These are phyloP conservation scores for Hirschioporus abietinus DNA, from an alignment of 768 basidiomycete genomes.

Conservation along the genomic window DNA sequence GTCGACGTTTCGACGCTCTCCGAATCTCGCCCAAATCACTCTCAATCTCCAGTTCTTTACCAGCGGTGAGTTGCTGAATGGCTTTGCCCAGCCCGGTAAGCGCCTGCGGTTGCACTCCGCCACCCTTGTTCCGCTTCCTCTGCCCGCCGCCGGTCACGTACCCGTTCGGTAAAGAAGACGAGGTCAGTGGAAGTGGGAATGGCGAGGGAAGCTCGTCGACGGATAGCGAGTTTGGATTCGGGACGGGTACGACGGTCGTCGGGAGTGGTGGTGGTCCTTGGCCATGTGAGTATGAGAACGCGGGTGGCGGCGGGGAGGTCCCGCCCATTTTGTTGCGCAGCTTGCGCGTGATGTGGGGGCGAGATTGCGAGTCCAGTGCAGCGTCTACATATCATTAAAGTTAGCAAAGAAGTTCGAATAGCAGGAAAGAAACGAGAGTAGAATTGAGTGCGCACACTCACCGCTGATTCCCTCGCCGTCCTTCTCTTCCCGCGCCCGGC, in stretches of 20 bases:
- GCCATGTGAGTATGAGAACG: constrained; percentile 33
- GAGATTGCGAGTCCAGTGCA: constrained; percentile 67
- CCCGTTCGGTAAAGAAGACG: constrained; percentile 38
- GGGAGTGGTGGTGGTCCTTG: constrained; percentile 47
- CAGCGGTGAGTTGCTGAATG: constrained; percentile 44
- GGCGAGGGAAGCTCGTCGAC: constrained; percentile 86
- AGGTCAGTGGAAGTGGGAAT: constrained; percentile 70
- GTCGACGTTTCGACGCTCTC: constrained; percentile 62
- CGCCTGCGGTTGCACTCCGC: constrained; percentile 50
- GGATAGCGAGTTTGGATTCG: constrained; percentile 77
- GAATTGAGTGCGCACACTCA: constrained; percentile 33
- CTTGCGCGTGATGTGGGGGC: constrained; percentile 79
- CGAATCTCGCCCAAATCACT: constrained; percentile 74
- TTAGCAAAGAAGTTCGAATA: constrained; percentile 10
- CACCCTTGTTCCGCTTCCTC: constrained; percentile 48
- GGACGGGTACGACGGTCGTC: constrained; percentile 43
- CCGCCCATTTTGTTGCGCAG: constrained; percentile 71
- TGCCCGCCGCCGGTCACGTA: constrained; percentile 30
- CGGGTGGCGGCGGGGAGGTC: constrained; percentile 74
- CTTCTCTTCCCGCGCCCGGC: constrained; percentile 80
- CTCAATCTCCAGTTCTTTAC: constrained; percentile 70
- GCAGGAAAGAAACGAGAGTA: background rate
- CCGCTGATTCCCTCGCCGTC: constrained; percentile 80
- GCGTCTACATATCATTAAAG: constrained; percentile 44
- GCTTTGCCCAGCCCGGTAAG: constrained; percentile 74